phyloP scores from a whole-genome alignment of 352 stramenopile genomes.

The Globisporangium spinosum region DNA sequence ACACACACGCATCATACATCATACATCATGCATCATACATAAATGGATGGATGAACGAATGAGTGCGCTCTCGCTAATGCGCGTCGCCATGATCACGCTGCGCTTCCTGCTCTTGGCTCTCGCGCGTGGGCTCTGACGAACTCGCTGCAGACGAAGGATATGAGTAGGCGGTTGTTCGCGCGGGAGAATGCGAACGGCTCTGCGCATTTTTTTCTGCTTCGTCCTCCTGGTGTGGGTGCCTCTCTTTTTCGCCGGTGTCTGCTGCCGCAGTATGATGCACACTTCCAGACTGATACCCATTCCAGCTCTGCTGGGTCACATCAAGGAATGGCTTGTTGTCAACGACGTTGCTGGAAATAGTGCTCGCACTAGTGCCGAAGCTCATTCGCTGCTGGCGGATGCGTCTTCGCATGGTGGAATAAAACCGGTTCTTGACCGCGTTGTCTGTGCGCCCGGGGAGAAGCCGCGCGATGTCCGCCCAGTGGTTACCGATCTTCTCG shows the following conservation, averaged over 20 bases:
- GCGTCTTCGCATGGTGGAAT: conserved; percentile 74
- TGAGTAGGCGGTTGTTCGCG: neutral
- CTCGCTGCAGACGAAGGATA: neutral
- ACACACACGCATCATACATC: no score
- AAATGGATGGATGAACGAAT: neutral
- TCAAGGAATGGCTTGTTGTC: neutral
- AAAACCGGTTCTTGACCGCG: conserved; percentile 95
- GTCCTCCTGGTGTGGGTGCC: neutral
- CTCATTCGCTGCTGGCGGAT: conserved; percentile 44
- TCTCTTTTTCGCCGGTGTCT: neutral
- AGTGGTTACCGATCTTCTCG: conserved; percentile 92
- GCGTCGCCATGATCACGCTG: neutral
- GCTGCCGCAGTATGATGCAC: neutral
- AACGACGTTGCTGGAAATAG: neutral
- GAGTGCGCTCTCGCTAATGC: neutral
- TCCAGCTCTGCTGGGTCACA: neutral
- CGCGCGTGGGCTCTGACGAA: neutral
- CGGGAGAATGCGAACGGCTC: neutral
- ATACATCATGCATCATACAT: no score
- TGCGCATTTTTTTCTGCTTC: neutral
- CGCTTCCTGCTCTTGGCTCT: neutral
- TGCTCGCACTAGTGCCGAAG: neutral
- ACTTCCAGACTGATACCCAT: neutral
- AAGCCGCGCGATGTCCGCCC: conserved; percentile 95
- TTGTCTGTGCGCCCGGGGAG: conserved; percentile 95